Evolutionary conservation across 805 yeast species (phyloP).

Genomic region (Lachancea kluyveri): DNA sequence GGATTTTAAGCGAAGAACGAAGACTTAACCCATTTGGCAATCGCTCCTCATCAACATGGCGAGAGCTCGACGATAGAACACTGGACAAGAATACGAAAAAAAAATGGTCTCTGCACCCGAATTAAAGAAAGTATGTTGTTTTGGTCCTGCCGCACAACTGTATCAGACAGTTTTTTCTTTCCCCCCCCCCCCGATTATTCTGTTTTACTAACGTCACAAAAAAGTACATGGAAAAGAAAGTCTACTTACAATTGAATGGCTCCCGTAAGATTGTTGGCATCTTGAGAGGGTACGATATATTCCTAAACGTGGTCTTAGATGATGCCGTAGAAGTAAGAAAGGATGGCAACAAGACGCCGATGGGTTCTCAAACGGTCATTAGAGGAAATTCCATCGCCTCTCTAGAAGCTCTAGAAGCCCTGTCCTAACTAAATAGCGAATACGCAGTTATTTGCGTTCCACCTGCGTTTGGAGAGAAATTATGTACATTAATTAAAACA

Average conservation of each 20-base stretch:
- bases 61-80: neutral
- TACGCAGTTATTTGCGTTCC: too few species aligned
- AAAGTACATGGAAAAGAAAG: constrained; percentile 68
- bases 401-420: constrained; percentile 43
- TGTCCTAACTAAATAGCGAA: constrained; percentile 3
- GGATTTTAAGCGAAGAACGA: too few species aligned
- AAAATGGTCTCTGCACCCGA: constrained; percentile 11
- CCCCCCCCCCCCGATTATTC: neutral
- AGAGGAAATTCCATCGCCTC: constrained; percentile 77
- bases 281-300: constrained; percentile 80
- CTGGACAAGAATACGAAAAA: too few species aligned
- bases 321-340: constrained; percentile 59
- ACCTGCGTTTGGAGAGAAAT: too few species aligned
- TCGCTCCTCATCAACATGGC: too few species aligned
- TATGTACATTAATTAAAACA: too few species aligned
- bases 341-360: constrained; percentile 43
- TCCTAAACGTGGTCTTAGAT: constrained; percentile 63
- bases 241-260: constrained; percentile 73
- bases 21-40: too few species aligned
- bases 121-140: constrained; percentile 10
- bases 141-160: neutral
- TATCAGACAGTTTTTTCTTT: too few species aligned
- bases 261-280: constrained; percentile 73
- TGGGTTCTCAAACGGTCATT: constrained; percentile 62
- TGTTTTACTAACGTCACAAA: constrained; percentile 21